These are phyloP conservation scores for Capsella rubella DNA, from an alignment of 441 rosid genomes.

Conservation along the genomic window DNA sequence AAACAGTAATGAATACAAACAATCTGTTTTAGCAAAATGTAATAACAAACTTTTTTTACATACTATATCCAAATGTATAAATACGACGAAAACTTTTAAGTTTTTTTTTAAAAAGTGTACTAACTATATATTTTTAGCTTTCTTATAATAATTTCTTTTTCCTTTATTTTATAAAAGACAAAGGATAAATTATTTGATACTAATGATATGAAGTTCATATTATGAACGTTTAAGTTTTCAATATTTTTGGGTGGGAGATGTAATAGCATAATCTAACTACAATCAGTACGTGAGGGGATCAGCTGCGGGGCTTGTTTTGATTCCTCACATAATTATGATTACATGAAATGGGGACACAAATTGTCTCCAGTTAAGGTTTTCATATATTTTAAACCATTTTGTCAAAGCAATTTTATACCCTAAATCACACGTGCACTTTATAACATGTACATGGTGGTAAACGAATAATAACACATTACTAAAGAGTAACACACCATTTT, in stretches of 20 bases:
- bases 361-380: slow-evolving; percentile 9
- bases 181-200: background rate
- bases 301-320: slow-evolving; percentile 15
- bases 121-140: background rate
- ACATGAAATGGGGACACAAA: slow-evolving; percentile 27
- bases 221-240: slow-evolving; percentile 1
- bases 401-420: background rate
- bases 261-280: slow-evolving; percentile 7
- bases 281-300: slow-evolving; percentile 4
- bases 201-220: background rate
- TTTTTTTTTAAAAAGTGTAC: background rate
- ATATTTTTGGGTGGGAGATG: slow-evolving; percentile 29
- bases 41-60: background rate
- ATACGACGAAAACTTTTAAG: background rate
- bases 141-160: background rate
- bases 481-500: slow-evolving; percentile 10
- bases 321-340: slow-evolving; percentile 12
- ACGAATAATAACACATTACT: slow-evolving; percentile 6
- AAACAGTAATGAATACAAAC: background rate
- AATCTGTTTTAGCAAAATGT: background rate
- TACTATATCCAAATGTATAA: background rate
- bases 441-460: background rate
- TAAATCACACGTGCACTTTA: slow-evolving; percentile 37
- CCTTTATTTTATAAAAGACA: background rate
- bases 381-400: slow-evolving; percentile 29